Evolutionary conservation across 2,329 filamentous ascomycete genomes (phyloP), one percentile per base, ranked within the genome.

Genomic region (Colletotrichum shisoi): DNA sequence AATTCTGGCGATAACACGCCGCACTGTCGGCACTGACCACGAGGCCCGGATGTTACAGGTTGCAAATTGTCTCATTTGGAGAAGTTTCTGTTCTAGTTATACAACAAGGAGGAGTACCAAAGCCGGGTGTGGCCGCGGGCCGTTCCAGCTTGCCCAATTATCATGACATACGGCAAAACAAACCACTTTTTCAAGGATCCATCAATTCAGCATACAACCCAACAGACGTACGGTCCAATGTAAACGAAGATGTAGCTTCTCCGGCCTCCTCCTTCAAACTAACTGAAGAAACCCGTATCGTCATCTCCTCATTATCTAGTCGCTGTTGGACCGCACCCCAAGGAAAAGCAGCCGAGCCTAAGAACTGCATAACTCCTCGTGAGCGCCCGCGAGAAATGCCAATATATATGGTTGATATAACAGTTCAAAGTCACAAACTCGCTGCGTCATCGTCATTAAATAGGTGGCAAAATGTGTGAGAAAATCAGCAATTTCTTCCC

Each of bases 381-480:
- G 21, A 63, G 63, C 52, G 34, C 48, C 46, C 45, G 13, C 15
- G 34, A 53, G 13, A 52, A 56, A 63, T 58, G 31, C 17, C n/a
- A 66, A 57, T 44, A 58, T 62, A 54, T 53, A 57, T 67, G 52
- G 52, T 56, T 21, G 49, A 56, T 40, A 37, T 54, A 56, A 64
- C 57, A 57, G 52, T 52, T 52, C 62, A n/a, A 62, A 67, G 31
- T 53, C 52, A 46, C 57, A 44, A 67, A 57, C 63, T 40, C 66
- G 66, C 66, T 68, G 63, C 63, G 63, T 68, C 51, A 67, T 42
- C 54, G 44, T 68, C 66, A 46, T 68, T 45, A 66, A 37, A 62
- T 31, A 61, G 57, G 57, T 62, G 40, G 13, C 24, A 49, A 40
- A 19, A 46, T 13, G 24, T 49, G 19, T 34, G 31, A 42, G 5